A percentile compares a stretch with the other conserved stretches of the same genome.
Evolutionary conservation across 2,329 filamentous ascomycete species (phyloP).

Genomic region (Penicillium sp.): DNA sequence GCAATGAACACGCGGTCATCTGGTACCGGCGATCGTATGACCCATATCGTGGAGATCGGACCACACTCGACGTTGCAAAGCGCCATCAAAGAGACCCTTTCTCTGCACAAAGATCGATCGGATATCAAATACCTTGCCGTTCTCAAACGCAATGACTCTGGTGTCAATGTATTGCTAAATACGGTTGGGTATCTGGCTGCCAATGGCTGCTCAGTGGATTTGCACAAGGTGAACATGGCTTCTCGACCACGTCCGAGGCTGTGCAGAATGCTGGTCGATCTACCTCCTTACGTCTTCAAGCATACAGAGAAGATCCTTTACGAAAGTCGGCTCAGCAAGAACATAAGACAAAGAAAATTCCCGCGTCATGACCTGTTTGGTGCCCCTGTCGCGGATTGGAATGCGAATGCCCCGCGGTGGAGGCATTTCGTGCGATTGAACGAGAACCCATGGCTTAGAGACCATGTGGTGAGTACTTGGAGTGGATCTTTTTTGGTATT

Average conservation of each 20-base stretch:
- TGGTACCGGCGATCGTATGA: neutral
- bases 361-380: constrained; percentile 33
- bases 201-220: constrained; percentile 21
- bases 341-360: constrained; percentile 24
- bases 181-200: constrained; percentile 20
- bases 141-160: constrained; percentile 25
- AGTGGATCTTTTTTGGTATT: fast-evolving
- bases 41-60: constrained; percentile 31
- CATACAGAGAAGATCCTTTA: constrained; percentile 22
- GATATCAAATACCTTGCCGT: constrained; percentile 23
- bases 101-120: neutral
- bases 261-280: constrained; percentile 21
- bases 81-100: constrained; percentile 27
- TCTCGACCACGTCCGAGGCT: neutral
- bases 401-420: constrained; percentile 27
- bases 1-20: constrained; percentile 5
- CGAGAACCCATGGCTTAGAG: constrained; percentile 33
- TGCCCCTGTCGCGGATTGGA: constrained; percentile 30
- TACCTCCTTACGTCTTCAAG: constrained; percentile 32
- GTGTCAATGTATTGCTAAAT: constrained; percentile 16
- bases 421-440: constrained; percentile 28
- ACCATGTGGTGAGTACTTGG: constrained; percentile 24
- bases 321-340: constrained; percentile 29
- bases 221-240: constrained; percentile 26
- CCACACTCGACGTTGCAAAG: constrained; percentile 32